A percentile compares a stretch with the other conserved stretches of the same genome.
These are phyloP conservation scores for Trichoderma virens DNA, from an alignment of 495 filamentous ascomycete species.

Conservation along the genomic window DNA sequence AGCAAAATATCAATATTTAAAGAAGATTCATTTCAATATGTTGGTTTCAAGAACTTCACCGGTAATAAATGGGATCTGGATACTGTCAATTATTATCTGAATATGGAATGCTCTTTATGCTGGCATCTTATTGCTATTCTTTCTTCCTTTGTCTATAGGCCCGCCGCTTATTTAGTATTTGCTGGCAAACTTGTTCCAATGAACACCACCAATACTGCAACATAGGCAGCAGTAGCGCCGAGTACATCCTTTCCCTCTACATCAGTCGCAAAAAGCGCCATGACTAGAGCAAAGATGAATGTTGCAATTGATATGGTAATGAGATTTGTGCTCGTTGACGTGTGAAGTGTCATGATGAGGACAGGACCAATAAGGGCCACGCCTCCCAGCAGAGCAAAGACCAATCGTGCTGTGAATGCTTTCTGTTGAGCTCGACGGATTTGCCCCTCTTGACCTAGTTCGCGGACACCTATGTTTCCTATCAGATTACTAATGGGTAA, in stretches of 20 bases:
- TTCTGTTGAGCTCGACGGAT: neutral
- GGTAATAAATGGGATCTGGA: no score
- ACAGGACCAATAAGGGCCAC: neutral
- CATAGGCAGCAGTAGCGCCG: conserved; percentile 5
- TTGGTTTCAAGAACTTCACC: no score
- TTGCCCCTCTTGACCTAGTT: neutral
- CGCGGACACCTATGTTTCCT: neutral
- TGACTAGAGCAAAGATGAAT: neutral
- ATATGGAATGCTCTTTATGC: no score
- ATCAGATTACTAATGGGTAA: neutral
- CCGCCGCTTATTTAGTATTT: neutral
- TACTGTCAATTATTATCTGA: no score
- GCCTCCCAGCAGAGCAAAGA: neutral
- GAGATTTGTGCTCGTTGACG: neutral
- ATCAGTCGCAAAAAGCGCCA: neutral
- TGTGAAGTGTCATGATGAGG: neutral
- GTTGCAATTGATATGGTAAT: neutral
- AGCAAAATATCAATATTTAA: no score
- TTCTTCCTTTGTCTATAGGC: no score
- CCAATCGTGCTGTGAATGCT: neutral
- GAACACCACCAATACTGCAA: conserved; percentile 3
- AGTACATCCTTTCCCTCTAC: neutral
- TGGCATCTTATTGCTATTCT: no score
- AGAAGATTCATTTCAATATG: no score
- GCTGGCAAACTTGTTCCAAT: neutral